Conservation (phyloP, 1,284 basidiomycete genomes). For the Boletellus deceptivus region DNA sequence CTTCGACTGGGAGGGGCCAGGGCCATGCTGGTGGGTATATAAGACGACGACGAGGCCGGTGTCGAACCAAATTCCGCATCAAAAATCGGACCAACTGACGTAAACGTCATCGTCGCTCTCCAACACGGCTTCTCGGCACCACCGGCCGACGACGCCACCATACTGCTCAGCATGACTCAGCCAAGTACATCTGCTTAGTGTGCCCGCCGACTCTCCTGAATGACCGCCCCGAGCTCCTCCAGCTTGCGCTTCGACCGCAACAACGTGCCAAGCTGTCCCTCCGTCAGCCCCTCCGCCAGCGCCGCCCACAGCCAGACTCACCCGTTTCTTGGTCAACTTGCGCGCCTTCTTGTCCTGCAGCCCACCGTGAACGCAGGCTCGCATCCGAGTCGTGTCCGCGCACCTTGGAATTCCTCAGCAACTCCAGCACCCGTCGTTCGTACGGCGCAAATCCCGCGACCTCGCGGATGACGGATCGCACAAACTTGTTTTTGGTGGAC, state of each 20-base stretch:
- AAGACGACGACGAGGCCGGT: conserved; percentile 6
- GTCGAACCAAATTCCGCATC: conserved; percentile 14
- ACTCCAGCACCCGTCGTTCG: conserved; percentile 97
- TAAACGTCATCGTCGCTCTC: conserved; percentile 17
- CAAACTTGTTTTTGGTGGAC: conserved; percentile 86
- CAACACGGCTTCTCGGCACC: conserved; percentile 21
- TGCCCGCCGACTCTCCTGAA: conserved; percentile 85
- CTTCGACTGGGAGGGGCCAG: conserved; percentile 39
- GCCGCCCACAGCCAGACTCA: conserved; percentile 44
- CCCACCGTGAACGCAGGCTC: neutral
- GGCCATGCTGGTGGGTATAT: conserved; percentile 26
- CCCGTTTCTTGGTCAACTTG: conserved; percentile 98
- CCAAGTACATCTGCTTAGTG: conserved; percentile 42
- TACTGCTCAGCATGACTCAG: conserved; percentile 15
- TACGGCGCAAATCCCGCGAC: conserved; percentile 98
- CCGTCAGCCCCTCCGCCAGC: conserved; percentile 1
- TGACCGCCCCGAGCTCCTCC: conserved; percentile 88
- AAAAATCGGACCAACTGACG: conserved; percentile 24
- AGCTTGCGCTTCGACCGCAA: conserved; percentile 97
- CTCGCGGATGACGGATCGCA: conserved; percentile 89
- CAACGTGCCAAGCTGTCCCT: conserved; percentile 82
- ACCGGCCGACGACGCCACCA: neutral
- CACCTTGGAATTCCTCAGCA: conserved; percentile 98
- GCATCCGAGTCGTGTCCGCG: conserved; percentile 26
- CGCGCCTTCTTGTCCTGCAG: conserved; percentile 93